Evolutionary conservation across 768 basidiomycete species (phyloP).

Genomic region (Podaxis mareebaensis): DNA sequence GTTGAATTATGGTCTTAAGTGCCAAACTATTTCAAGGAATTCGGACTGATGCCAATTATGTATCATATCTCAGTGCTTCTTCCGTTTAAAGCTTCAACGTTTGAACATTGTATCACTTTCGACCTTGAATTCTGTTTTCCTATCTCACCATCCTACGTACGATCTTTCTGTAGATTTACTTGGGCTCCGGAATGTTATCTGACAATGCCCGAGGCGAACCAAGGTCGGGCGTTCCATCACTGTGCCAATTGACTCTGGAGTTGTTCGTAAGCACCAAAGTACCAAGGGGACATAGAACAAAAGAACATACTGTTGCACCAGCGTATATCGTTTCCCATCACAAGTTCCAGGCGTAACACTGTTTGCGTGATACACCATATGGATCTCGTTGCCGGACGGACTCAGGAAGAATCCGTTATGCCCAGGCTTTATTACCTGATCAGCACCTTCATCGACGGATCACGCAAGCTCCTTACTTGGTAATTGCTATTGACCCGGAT

Average conservation of each 20-base stretch:
- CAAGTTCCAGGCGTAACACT: conserved; percentile 23
- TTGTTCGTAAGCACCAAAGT: not conserved
- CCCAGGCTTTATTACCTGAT: conserved; percentile 27
- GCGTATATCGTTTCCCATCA: conserved; percentile 27
- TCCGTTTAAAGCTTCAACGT: too few relatives aligned
- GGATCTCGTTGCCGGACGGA: conserved; percentile 26
- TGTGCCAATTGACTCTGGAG: conserved; percentile 23
- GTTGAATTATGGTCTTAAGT: too few relatives aligned
- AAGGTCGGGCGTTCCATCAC: conserved; percentile 24
- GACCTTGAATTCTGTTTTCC: not conserved
- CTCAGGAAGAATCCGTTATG: conserved; percentile 37
- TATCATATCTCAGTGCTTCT: too few relatives aligned
- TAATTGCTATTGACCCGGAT: not conserved
- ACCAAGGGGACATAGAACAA: not conserved
- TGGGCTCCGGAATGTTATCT: conserved; percentile 22
- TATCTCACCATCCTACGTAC: not conserved
- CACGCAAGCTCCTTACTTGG: not conserved
- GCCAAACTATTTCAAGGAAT: too few relatives aligned
- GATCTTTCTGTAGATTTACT: conserved; percentile 11
- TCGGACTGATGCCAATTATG: too few relatives aligned
- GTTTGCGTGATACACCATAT: conserved; percentile 23
- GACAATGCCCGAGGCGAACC: conserved; percentile 21
- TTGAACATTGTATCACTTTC: not conserved
- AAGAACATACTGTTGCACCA: conserved; percentile 24
- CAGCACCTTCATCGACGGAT: not conserved